Evolutionary conservation across 176 grass and related monocot species (phyloP).

Genomic region (Eleusine coracana): DNA sequence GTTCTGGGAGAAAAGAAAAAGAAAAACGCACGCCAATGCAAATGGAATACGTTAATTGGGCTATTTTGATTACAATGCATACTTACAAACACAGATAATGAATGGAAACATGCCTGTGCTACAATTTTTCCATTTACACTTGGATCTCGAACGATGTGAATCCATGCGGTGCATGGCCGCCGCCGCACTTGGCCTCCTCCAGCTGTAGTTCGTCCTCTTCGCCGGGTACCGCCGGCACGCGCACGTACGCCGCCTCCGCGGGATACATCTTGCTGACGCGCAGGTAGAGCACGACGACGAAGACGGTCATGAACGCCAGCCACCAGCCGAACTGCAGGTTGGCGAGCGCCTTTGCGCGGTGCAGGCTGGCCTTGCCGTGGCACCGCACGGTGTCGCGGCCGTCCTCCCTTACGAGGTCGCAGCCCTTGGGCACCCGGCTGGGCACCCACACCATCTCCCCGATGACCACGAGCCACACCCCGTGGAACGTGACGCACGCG

Average conservation of each 20-base stretch:
- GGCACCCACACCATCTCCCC: slow-evolving; percentile 68
- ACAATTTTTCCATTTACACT: slow-evolving; percentile 26
- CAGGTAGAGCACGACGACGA: slow-evolving; percentile 53
- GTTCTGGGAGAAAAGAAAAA: no score
- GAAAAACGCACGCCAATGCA: no score
- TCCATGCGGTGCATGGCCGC: neutral
- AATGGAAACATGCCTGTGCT: neutral
- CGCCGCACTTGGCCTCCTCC: slow-evolving; percentile 29
- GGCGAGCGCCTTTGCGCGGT: slow-evolving; percentile 66
- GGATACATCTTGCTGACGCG: slow-evolving; percentile 52
- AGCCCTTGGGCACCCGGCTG: slow-evolving; percentile 54
- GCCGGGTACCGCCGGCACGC: slow-evolving; percentile 26
- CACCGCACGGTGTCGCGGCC: slow-evolving; percentile 63
- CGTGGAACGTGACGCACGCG: slow-evolving; percentile 64
- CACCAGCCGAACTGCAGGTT: slow-evolving; percentile 80
- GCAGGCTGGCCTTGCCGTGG: slow-evolving; percentile 45
- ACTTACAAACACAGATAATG: neutral
- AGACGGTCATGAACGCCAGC: slow-evolving; percentile 48
- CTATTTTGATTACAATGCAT: neutral
- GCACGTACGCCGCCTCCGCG: slow-evolving; percentile 42
- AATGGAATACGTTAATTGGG: no score
- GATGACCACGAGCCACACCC: slow-evolving; percentile 68
- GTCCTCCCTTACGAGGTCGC: slow-evolving; percentile 55
- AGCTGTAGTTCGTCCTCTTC: slow-evolving; percentile 22
- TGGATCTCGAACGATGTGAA: slow-evolving; percentile 51